These are phyloP conservation scores for Beta vulgaris DNA, from an alignment of 148 eudicot genomes.

Conservation along the genomic window DNA sequence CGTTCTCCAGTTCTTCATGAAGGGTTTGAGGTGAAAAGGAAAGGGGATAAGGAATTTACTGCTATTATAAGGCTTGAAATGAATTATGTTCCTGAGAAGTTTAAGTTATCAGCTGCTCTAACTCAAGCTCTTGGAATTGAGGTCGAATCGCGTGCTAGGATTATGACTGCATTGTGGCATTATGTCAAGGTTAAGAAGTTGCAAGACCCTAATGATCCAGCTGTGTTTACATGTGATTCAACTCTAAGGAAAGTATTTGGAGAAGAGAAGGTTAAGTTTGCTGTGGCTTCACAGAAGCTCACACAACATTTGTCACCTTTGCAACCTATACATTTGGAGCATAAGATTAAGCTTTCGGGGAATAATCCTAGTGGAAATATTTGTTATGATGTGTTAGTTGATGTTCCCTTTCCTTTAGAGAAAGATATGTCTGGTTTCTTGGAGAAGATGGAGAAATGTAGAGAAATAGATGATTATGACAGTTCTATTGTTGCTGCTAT, in stretches of 20 bases:
- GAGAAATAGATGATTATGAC: constrained; percentile 84
- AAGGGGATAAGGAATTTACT: constrained; percentile 87
- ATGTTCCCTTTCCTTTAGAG: constrained; percentile 64
- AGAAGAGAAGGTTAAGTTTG: constrained; percentile 78
- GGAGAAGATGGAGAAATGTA: constrained; percentile 58
- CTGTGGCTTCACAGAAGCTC: constrained; percentile 61
- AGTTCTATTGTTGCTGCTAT: constrained; percentile 67
- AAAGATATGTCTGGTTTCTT: constrained; percentile 67
- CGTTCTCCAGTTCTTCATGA: constrained; percentile 72
- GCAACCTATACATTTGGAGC: constrained; percentile 86
- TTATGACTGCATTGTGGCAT: constrained; percentile 86
- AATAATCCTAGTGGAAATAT: constrained; percentile 63
- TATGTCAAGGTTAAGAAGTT: constrained; percentile 73
- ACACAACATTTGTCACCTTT: constrained; percentile 60
- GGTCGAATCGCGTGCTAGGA: constrained; percentile 75
- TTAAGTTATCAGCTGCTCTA: constrained; percentile 64
- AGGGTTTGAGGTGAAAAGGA: constrained; percentile 91
- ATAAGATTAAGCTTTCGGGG: constrained; percentile 77
- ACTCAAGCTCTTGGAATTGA: constrained; percentile 76
- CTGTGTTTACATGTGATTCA: constrained; percentile 70
- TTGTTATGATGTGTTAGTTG: constrained; percentile 86
- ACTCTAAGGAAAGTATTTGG: constrained; percentile 75
- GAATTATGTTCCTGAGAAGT: constrained; percentile 80
- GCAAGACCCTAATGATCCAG: constrained; percentile 71
- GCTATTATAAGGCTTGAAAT: constrained; percentile 82